These are phyloP conservation scores for Sanchytrium tribonematis DNA, from an alignment of 371 early-diverging fungal genomes.

Conservation along the genomic window DNA sequence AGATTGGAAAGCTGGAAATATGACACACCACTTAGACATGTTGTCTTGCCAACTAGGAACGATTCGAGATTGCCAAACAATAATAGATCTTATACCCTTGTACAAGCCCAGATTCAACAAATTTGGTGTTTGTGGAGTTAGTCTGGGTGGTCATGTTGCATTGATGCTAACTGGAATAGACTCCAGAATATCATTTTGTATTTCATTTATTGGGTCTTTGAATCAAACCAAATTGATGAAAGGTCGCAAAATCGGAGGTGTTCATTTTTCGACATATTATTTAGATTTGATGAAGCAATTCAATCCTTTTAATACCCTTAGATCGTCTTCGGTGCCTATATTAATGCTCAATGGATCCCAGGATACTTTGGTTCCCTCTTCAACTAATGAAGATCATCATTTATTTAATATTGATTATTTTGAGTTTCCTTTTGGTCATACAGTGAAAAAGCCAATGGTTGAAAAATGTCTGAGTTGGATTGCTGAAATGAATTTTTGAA, in stretches of 20 bases:
- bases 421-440: neutral
- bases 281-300: neutral
- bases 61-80: neutral
- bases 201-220: neutral
- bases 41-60: neutral
- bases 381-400: neutral
- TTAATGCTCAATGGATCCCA: neutral
- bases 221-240: neutral
- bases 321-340: neutral
- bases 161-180: neutral
- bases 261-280: neutral
- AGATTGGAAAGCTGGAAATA: neutral
- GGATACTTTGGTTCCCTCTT: neutral
- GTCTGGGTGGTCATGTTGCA: neutral
- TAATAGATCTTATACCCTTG: neutral
- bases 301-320: neutral
- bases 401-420: neutral
- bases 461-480: no score
- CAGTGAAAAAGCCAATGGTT: neutral
- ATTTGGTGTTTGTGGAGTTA: neutral
- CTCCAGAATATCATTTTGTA: neutral
- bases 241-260: neutral
- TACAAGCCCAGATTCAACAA: neutral
- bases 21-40: neutral
- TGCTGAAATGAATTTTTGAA: no score